Base-by-base conservation (phyloP, 1,284 basidiomycete genomes). In the Ustilago trichophora region DNA sequence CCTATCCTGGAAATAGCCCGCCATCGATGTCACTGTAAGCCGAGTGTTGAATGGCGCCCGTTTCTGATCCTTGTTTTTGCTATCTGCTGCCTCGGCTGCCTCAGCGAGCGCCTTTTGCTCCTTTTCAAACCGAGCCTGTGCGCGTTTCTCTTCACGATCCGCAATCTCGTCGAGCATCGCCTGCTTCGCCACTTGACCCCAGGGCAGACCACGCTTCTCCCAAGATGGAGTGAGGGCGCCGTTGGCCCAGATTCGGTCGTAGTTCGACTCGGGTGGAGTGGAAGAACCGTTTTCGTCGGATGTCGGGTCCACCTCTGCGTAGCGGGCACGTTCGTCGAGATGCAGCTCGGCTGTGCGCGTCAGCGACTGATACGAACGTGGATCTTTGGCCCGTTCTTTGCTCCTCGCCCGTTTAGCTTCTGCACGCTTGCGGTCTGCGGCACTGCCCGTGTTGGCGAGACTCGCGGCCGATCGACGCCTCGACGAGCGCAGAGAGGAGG, bases 21-120 rank as follows among this genome's bases (percentile, higher is more conserved):
- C 91, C 44, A 94, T 87, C 76, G 91, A 93, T 3, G 94, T 96
- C 93, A 98, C 97, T 0, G 95, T 95, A 72, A 98, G 83, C 40
- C 92, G 85, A 4, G 92, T 93, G 19, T 91, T 90, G 73, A 93
- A 87, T 33, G 54, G 63, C 4, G 51, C 59, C 6, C 45, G 59
- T 38, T 60, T 70, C 26, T 60, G 49, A 22, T 63, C 56, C 43
- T 64, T 65, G 33, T 49, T 66, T 34, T 32, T 38, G 21, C 29
- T 41, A 34, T 75, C 73, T 1, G 70, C 70, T 10, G 59, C 67
- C 18, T 60, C 57, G 4, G 70, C 63, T 7, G 62, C 65, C 29
- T 63, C 41, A 45, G 66, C 58, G 3, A 75, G 45, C 12, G 31
- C 40, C 25, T 44, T 43, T 35, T 75, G 73, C 25, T 70, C 60